Base-by-base conservation (phyloP, 306 rosid species). In the Vigna reflexopilosa region DNA sequence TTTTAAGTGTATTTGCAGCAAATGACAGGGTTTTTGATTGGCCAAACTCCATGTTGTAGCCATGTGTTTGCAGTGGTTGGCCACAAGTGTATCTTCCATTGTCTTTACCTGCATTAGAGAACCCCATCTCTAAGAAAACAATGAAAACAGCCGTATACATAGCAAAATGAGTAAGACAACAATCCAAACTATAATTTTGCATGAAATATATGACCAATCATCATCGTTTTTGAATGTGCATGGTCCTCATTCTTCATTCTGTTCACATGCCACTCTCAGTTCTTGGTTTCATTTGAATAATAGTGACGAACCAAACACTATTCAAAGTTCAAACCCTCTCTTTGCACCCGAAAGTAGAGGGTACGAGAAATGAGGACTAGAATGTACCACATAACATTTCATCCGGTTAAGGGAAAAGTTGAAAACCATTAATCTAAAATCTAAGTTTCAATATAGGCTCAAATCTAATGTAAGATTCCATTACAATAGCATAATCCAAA, bases 41-140 rank as follows among this genome's bases (percentile, higher is more conserved):
- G 76, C 40, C 65, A 36, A 47, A 17, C 22, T 62, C 45, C 17
- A 30, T 7, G 13, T 0, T 62, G 66, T 26, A 16, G 32, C 34
- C 54, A 38, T 66, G 48, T 32, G 40, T 13, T 34, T 4, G 5
- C 24, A 50, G 30, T 42, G 34, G 38, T 62, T 34, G 63, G 16
- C 69, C 44, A 34, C 30, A 9, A 9, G 17, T 66, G 80, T 57
- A 57, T 47, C 70, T 67, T 75, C 57, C 65, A 24, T 36, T 75
- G 81, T 75, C 81, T 20, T 69, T 49, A 32, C 9, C 2, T 20
- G 42, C 49, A 65, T 52, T 13, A 42, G 12, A 77, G 49, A 9
- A 47, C 28, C 67, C 38, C 49, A 67, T 75, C 66, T n/a, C 22
- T 20, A 73, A 73, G 45, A 65, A 65, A 73, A 30, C 73, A 34